Evolutionary conservation across 768 basidiomycete species (phyloP), one percentile per base, ranked within the genome.

Genomic region (Harrya chromipes): DNA sequence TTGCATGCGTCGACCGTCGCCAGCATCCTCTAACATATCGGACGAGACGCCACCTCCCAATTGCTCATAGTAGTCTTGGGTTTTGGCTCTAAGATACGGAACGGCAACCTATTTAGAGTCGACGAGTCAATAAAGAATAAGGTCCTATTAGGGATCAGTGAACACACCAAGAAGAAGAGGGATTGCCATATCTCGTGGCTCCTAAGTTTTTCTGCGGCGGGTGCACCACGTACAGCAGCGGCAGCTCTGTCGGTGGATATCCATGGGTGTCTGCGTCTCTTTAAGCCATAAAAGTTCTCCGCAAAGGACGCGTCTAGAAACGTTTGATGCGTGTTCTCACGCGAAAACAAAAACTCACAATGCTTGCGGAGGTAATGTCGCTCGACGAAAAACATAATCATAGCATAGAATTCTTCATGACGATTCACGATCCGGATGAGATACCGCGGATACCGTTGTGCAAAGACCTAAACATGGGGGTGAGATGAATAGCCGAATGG

Each of bases 331-430:
- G 27, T n/a, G 23, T 17, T 33, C 36, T 46, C 11, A 24, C 10
- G 5, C 33, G 19, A 37, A 27, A 12, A 2, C 38, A 6, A 39
- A 55, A 43, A 67, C 85, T 51, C 54, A 94, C 94, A 83, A 60
- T 94, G 83, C 64, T 84, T 87, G 53, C 80, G 81, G 48, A 99
- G 83, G 69, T 97, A 94, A 71, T 95, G 84, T 14, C 84, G 76
- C 71, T 99, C 97, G 16, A 98, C 85, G 49, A 93, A 77, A 46
- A 94, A 71, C 85, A 98, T 90, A 54, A 95, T 75, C 13, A 79
- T 56, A 1, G 94, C 90, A 60, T 97, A 98, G 68, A 97, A 91
- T 66, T 97, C 94, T 67, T 99, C 97, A 74, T 99, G 97, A 27
- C 83, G 75, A 67, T 98, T 97, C 14, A 97, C 90, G 46, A 98